Percentiles rank a stretch among this genome's conserved stretches.
These are phyloP conservation scores for Globisporangium carolinianum DNA, from an alignment of 352 stramenopile species.

Conservation along the genomic window DNA sequence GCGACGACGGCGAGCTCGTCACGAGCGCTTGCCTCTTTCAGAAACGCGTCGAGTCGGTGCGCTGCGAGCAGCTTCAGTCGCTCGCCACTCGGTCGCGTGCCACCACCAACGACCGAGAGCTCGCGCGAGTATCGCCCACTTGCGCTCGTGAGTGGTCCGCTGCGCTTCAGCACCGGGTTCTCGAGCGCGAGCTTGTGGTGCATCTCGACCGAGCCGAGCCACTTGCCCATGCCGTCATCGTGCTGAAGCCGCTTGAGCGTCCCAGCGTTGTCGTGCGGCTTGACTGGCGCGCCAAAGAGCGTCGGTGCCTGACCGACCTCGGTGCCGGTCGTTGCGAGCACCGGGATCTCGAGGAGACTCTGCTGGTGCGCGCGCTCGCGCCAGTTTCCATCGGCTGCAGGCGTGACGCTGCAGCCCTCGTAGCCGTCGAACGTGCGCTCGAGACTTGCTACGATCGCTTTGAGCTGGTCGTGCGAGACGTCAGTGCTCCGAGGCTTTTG, in stretches of 20 bases:
- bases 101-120: slow-evolving; percentile 39
- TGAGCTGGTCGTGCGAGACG: slow-evolving; percentile 44
- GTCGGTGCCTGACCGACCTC: slow-evolving; percentile 49
- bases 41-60: slow-evolving; percentile 37
- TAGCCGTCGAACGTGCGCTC: slow-evolving; percentile 75
- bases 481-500: slow-evolving; percentile 68
- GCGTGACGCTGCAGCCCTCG: slow-evolving; percentile 53
- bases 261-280: slow-evolving; percentile 30
- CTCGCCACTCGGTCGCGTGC: slow-evolving; percentile 20
- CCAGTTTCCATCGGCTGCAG: slow-evolving; percentile 57
- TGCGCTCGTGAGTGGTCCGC: slow-evolving; percentile 50
- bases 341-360: slow-evolving; percentile 58
- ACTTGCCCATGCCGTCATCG: slow-evolving; percentile 32
- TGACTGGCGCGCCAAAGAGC: slow-evolving; percentile 37
- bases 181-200: slow-evolving; percentile 37
- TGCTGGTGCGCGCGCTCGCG: slow-evolving; percentile 35
- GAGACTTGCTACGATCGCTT: slow-evolving; percentile 48
- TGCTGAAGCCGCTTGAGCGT: slow-evolving; percentile 43
- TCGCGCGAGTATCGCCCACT: slow-evolving; percentile 71
- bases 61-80: slow-evolving; percentile 33
- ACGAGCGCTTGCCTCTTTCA: slow-evolving; percentile 24
- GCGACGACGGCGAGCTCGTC: slow-evolving; percentile 62
- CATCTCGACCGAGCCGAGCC: slow-evolving; percentile 65
- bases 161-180: slow-evolving; percentile 59
- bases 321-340: slow-evolving; percentile 46